Base-by-base conservation (phyloP, 805 yeast species). In the Candida berthetii region DNA sequence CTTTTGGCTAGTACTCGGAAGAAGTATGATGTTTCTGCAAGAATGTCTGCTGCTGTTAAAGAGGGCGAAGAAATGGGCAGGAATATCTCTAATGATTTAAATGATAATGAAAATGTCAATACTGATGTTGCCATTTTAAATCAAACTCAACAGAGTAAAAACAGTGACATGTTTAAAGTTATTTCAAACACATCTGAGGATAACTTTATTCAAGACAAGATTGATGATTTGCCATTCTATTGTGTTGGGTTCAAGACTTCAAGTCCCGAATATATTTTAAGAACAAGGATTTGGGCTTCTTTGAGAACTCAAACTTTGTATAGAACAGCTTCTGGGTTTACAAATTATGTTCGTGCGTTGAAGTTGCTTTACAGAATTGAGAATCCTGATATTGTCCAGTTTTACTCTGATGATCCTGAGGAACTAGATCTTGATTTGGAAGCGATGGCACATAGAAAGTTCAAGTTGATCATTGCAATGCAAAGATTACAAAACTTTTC, bases 201-300 rank as follows among this genome's bases (percentile, higher is more conserved):
- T 54, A 55, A 47, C 51, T 50, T 62, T 33, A 63, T 61, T 46
- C 68, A 61, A 37, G 65, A 60, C 22, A 68, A 68, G 50, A 68
- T 76, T 31, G 72, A 74, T 46, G 89, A 85, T 45, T 56, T 85
- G 27, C 91, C 95, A 1, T 78, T 71, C 44, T 77, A 82, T 46
- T 79, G 81, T 49, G 65, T 85, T 48, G 95, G 95, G 0, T 86
- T 82, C 61, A 82, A 79, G 47, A 68, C 76, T 19, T 73, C 88
- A 2, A 70, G 77, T 3, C 80, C 85, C 0, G 80, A 79, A 42
- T 77, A 73, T 49, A 72, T 78, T 3, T 56, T 83, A 47, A 66
- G 95, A 57, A 87, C 96, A 0, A 69, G 96, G 54, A 72, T 87
- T 2, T 88, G 96, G 96, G 85, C 95, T 0, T 85, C 96, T 0